Conservation (phyloP, 2,329 filamentous ascomycete species). For the Penicillium sp. region DNA sequence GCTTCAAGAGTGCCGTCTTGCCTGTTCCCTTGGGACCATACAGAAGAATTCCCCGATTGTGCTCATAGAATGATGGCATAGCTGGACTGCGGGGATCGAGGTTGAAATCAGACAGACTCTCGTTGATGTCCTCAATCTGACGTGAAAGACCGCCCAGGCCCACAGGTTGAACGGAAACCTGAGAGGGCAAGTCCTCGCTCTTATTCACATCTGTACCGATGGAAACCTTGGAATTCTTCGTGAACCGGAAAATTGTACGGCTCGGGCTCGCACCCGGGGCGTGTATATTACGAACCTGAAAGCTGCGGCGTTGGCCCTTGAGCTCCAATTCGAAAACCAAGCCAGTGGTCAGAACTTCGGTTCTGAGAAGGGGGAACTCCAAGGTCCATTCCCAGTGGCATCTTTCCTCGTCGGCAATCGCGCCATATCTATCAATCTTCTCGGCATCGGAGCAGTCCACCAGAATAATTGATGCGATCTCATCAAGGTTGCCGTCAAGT, state of each 20-base stretch:
- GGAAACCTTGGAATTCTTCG: constrained; percentile 33
- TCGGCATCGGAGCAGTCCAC: constrained; percentile 57
- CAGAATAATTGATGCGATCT: constrained; percentile 61
- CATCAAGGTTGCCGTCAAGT: constrained; percentile 53
- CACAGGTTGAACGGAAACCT: constrained; percentile 39
- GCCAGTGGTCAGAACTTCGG: constrained; percentile 70
- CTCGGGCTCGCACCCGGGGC: constrained; percentile 42
- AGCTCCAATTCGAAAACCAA: constrained; percentile 67
- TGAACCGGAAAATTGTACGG: constrained; percentile 40
- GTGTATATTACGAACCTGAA: constrained; percentile 61
- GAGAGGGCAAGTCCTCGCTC: constrained; percentile 11
- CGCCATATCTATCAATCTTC: constrained; percentile 37
- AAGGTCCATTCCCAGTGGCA: constrained; percentile 53
- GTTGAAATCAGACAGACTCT: constrained; percentile 61
- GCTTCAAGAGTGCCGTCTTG: constrained; percentile 73
- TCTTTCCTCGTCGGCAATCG: constrained; percentile 39
- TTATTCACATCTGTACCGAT: constrained; percentile 31
- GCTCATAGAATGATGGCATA: constrained; percentile 46
- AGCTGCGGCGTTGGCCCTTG: constrained; percentile 61
- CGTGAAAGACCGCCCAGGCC: constrained; percentile 68
- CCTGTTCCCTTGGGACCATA: constrained; percentile 84
- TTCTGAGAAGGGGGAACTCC: constrained; percentile 49
- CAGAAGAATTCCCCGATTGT: constrained; percentile 65
- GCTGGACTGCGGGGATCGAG: constrained; percentile 26
- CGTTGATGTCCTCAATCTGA: constrained; percentile 67